phyloP scores from a whole-genome alignment of 2,329 filamentous ascomycete species.

The Phialophora expanda region DNA sequence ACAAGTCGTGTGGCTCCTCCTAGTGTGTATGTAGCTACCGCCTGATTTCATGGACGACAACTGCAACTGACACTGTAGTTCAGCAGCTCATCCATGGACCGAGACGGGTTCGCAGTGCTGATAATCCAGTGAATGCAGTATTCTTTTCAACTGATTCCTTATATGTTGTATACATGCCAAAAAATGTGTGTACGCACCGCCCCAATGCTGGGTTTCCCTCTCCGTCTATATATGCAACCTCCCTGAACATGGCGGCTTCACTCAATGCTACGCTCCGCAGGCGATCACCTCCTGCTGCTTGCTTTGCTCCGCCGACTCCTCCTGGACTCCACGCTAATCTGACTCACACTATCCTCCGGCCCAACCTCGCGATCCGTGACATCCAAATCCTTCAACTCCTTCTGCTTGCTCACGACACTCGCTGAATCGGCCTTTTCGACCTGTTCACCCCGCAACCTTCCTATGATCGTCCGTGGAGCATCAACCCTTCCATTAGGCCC shows the following conservation, averaged over 20 bases:
- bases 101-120: too few relatives aligned
- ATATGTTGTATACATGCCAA: neutral
- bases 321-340: slow-evolving; percentile 33
- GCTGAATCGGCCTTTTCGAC: slow-evolving; percentile 19
- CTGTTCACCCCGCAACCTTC: slow-evolving; percentile 21
- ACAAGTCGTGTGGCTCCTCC: too few relatives aligned
- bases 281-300: slow-evolving; percentile 12
- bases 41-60: too few relatives aligned
- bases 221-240: neutral
- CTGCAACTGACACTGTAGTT: too few relatives aligned
- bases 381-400: slow-evolving; percentile 33
- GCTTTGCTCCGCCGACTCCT: slow-evolving; percentile 25
- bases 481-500: slow-evolving; percentile 15
- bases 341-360: slow-evolving; percentile 39
- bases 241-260: neutral
- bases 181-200: neutral
- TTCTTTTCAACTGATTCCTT: neutral
- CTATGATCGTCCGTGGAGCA: slow-evolving; percentile 35
- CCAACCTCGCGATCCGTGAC: slow-evolving; percentile 35
- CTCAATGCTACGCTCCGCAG: neutral
- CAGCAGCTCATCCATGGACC: too few relatives aligned
- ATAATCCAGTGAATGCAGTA: neutral
- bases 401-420: slow-evolving; percentile 37
- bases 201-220: neutral
- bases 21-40: too few relatives aligned